Evolutionary conservation across 148 eudicot genomes (phyloP).

Genomic region (Silene latifolia): DNA sequence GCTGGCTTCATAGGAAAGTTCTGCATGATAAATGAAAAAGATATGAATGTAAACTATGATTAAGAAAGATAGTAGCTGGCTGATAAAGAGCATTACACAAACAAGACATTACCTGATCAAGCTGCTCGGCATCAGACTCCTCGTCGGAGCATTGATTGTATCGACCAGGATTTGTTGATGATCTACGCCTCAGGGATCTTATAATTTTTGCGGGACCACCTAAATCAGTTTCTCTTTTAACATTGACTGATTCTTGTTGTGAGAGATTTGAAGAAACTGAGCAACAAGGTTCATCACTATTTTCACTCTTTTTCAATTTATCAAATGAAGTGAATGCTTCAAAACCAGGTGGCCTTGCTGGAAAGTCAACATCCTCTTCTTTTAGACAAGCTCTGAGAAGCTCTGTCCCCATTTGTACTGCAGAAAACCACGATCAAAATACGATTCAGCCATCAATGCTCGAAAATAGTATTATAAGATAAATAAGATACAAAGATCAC

Average conservation of each 20-base stretch:
- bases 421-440: constrained; percentile 12
- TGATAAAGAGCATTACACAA: background rate
- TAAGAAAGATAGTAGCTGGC: background rate
- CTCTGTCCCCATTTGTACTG: constrained; percentile 75
- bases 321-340: constrained; percentile 66
- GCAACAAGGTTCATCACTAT: constrained; percentile 38
- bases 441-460: background rate
- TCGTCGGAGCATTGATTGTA: constrained; percentile 50
- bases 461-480: background rate
- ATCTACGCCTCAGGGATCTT: constrained; percentile 53
- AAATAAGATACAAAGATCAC: background rate
- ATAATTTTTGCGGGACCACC: constrained; percentile 41
- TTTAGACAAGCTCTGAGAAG: constrained; percentile 54
- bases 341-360: constrained; percentile 88
- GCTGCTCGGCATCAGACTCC: constrained; percentile 67
- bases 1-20: constrained; percentile 35
- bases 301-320: constrained; percentile 54
- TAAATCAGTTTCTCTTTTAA: constrained; percentile 35
- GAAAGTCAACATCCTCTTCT: constrained; percentile 76
- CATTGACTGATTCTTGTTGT: constrained; percentile 37
- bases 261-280: constrained; percentile 52
- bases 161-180: constrained; percentile 47
- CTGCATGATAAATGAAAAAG: constrained; percentile 35
- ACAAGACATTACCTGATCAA: constrained; percentile 31
- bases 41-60: constrained; percentile 1